A percentile compares a stretch with the other conserved stretches of the same genome.
Conservation (phyloP, 2,329 filamentous ascomycete species). For the Ophiostoma ips region DNA sequence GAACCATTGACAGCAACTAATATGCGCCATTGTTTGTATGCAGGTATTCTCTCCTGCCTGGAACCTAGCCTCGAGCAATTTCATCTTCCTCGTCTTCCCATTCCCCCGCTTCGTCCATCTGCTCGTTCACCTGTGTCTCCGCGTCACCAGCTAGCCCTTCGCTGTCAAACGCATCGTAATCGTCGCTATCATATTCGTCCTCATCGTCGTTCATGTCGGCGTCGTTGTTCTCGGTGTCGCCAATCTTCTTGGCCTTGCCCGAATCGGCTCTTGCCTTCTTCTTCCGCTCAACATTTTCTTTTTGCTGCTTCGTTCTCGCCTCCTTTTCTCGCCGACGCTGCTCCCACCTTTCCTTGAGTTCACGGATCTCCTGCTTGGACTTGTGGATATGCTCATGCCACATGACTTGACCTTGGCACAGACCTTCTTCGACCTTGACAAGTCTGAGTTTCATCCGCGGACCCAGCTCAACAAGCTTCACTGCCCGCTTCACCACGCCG, state of each 20-base stretch:
- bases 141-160: slow-evolving; percentile 36
- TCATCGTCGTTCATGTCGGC: slow-evolving; percentile 25
- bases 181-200: slow-evolving; percentile 27
- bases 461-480: slow-evolving; percentile 85
- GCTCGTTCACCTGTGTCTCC: slow-evolving; percentile 34
- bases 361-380: slow-evolving; percentile 59
- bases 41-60: no score
- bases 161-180: slow-evolving; percentile 36
- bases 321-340: slow-evolving; percentile 68
- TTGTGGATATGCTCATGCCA: slow-evolving; percentile 96
- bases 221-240: slow-evolving; percentile 25
- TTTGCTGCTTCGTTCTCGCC: slow-evolving; percentile 65
- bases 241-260: slow-evolving; percentile 22
- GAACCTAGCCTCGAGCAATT: background rate
- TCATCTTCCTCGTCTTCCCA: slow-evolving; percentile 37
- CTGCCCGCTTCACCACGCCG: slow-evolving; percentile 67
- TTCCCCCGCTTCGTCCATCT: slow-evolving; percentile 34
- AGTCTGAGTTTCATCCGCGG: slow-evolving; percentile 78
- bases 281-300: slow-evolving; percentile 78
- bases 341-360: slow-evolving; percentile 74
- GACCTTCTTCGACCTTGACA: slow-evolving; percentile 90
- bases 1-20: no score
- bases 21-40: no score
- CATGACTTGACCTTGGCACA: slow-evolving; percentile 83
- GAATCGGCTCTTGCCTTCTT: slow-evolving; percentile 40